Evolutionary conservation across 768 basidiomycete species (phyloP), one percentile per base, ranked within the genome.

Genomic region (Agaricus subrufescens): DNA sequence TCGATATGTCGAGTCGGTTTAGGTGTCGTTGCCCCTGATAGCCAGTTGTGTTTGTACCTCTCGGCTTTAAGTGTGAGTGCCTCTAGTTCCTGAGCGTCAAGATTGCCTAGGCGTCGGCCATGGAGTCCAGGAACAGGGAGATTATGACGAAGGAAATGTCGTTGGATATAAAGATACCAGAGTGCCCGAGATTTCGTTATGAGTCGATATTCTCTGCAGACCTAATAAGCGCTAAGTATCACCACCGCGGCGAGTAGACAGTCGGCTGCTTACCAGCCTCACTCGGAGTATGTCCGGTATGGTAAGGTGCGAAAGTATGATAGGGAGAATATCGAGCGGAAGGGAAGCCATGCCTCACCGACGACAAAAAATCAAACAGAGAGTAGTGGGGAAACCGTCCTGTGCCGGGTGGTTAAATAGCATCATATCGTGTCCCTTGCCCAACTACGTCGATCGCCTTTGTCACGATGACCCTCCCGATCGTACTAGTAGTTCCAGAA

Each of bases 11-110:
- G 64, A 31, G 63, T 64, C 2, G 69, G 61, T 7, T 58, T 54
- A 1, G 83, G 83, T 1, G 34, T 8, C 5, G 7, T 7, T 34
- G 60, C 59, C 0, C 68, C 62, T 0, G 76, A 72, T 0, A 66
- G 72, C 86, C 86, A 88, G 57, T 77, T 81, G 7, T 61, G 69
- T 30, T 73, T 78, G 3, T 81, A 70, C 2, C 64, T 60, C 29
- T 83, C 60, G 2, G 82, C 76, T 31, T 68, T 68, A 4, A 62
- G 54, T 5, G 74, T 68, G 55, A 72, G 64, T 1, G 54, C 30
- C 58, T 87, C 85, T 31, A 87, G 71, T 11, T 80, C 74, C 0
- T 37, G 38, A 0, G 79, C 65, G 3, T 69, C 63, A n/a, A 84
- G 68, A 1, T 60, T 59, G 3, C 71, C 69, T 0, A 80, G 55